phyloP scores from a whole-genome alignment of 2,329 filamentous ascomycete genomes.

The Xylaria arbuscula region DNA sequence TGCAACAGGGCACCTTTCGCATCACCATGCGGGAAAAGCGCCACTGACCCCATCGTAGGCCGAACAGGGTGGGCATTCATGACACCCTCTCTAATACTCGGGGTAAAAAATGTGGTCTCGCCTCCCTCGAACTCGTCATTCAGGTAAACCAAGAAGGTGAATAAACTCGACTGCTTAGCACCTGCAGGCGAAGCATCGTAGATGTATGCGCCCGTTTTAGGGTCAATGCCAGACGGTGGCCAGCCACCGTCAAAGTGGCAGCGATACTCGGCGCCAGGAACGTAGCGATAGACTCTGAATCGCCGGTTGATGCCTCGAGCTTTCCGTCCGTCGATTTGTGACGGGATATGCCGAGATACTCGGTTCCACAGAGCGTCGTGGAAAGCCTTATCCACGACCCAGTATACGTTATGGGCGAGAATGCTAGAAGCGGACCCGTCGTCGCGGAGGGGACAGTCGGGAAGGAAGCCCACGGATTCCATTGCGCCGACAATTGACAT shows the following conservation, averaged over 20 bases:
- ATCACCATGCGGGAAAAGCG: slow-evolving; percentile 77
- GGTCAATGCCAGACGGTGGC: slow-evolving; percentile 74
- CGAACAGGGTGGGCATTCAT: slow-evolving; percentile 76
- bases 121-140: slow-evolving; percentile 79
- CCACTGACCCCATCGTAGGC: slow-evolving; percentile 75
- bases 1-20: slow-evolving; percentile 72
- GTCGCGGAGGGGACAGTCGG: slow-evolving; percentile 68
- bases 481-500: slow-evolving; percentile 73
- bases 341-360: slow-evolving; percentile 47
- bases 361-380: slow-evolving; percentile 37
- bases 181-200: slow-evolving; percentile 72
- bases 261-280: slow-evolving; percentile 77
- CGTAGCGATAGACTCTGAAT: slow-evolving; percentile 78
- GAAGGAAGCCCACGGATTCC: slow-evolving; percentile 72
- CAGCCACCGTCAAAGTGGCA: slow-evolving; percentile 78
- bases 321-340: slow-evolving; percentile 63
- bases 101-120: slow-evolving; percentile 77
- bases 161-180: slow-evolving; percentile 73
- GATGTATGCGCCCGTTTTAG: slow-evolving; percentile 65
- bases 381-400: slow-evolving; percentile 38
- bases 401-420: slow-evolving; percentile 40
- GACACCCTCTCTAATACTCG: slow-evolving; percentile 70
- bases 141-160: slow-evolving; percentile 75
- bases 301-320: slow-evolving; percentile 74
- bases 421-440: slow-evolving; percentile 48